Conservation (phyloP, 768 basidiomycete genomes). For the Mycena galopus region DNA sequence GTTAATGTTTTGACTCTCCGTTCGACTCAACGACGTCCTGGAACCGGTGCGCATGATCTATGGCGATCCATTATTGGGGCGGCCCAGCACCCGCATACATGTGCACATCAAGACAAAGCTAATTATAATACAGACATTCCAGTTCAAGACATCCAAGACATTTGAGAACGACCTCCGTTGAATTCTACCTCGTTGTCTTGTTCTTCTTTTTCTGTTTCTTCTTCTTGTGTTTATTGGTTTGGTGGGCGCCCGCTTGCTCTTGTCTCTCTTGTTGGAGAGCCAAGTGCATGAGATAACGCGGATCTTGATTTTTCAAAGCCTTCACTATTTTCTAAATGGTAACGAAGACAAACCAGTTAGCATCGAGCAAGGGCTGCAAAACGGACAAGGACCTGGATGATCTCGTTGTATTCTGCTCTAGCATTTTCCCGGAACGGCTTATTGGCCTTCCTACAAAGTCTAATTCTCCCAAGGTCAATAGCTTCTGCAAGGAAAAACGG, state of each 20-base stretch:
- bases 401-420: constrained; percentile 25
- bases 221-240: not conserved
- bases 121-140: too few species aligned
- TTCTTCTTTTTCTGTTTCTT: constrained; percentile 22
- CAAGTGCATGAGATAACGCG: constrained; percentile 21
- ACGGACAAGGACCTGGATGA: constrained; percentile 27
- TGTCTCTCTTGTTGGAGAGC: not conserved
- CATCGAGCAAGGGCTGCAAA: not conserved
- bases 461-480: not conserved
- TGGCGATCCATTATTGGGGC: too few species aligned
- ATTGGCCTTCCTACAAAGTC: constrained; percentile 26
- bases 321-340: constrained; percentile 12
- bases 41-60: too few species aligned
- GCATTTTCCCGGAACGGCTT: constrained; percentile 18
- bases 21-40: too few species aligned
- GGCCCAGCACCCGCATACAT: too few species aligned
- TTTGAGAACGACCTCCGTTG: too few species aligned
- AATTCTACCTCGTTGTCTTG: constrained; percentile 25
- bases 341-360: not conserved
- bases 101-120: too few species aligned
- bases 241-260: not conserved
- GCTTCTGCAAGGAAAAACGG: not conserved
- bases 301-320: constrained; percentile 24
- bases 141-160: too few species aligned
- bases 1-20: too few species aligned